Evolutionary conservation across 768 basidiomycete genomes (phyloP), one percentile per base, ranked within the genome.

Genomic region (Rhizopogon roseolus): DNA sequence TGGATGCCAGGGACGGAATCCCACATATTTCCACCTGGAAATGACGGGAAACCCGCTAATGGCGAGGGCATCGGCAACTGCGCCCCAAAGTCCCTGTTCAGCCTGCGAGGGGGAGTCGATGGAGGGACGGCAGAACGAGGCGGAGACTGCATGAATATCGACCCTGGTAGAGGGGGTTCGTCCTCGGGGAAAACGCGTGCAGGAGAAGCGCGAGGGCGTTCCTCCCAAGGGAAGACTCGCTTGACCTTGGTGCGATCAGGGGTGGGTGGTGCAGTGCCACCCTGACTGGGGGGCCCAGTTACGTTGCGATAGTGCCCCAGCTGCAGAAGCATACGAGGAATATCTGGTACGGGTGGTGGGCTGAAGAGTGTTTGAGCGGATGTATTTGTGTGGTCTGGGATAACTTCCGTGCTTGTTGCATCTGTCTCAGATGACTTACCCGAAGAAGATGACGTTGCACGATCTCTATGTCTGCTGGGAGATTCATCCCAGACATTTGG

Each of bases 201-300:
- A 13, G 90, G 90, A 57, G 77, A 60, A 45, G 74, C 78, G 32
- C 88, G 82, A 11, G 81, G 85, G 60, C 81, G 80, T 54, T 84
- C 80, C 66, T 99, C 96, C 96, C 96, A 99, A n/a, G 96, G 94
- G 69, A 99, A 98, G 34, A 97, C 76, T 34, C 79, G 73, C 56
- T 85, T 86, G 19, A 95, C 81, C 62, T 89, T 89, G 25, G 70
- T 71, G 27, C 74, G 78, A 65, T 94, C 90, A 4, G 93, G 91
- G 58, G 75, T 79, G 6, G 80, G 78, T 11, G 72, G 69, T 14
- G 65, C 60, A 10, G 75, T 72, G 29, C 65, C 58, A n/a, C 67
- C 60, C 38, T 70, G 71, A 22, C 79, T 78, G 1, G 76, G 76
- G 5, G 64, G 63, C 8, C 70, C 68, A n/a, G 67, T 66, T 17